Evolutionary conservation across 306 rosid species (phyloP).

Genomic region (Coriaria nepalensis): DNA sequence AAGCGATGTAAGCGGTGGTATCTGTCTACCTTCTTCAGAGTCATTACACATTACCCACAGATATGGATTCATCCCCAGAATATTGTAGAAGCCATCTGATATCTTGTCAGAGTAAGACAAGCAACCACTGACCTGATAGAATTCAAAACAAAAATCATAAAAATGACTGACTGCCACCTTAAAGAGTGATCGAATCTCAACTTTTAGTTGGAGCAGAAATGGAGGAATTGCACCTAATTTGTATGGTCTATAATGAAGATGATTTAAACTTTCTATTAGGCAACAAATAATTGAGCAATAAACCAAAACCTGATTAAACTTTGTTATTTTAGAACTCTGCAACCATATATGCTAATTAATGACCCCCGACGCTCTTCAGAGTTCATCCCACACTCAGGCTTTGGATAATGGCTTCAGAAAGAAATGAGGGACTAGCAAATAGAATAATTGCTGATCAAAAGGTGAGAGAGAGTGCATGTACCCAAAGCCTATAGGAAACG

Average conservation of each 20-base stretch:
- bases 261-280: background rate
- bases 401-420: too few species aligned
- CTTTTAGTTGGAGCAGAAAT: background rate
- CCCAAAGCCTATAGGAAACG: conserved; percentile 94
- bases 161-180: conserved; percentile 1
- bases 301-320: background rate
- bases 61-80: conserved; percentile 94
- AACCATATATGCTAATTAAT: too few species aligned
- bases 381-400: too few species aligned
- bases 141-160: conserved; percentile 1
- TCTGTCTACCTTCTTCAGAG: conserved; percentile 40
- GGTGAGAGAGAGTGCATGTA: conserved; percentile 15
- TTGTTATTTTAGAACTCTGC: background rate
- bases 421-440: background rate
- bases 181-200: background rate
- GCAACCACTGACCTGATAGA: conserved; percentile 75
- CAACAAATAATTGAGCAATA: background rate
- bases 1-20: conserved; percentile 62
- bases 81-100: conserved; percentile 85
- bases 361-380: too few species aligned
- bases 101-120: conserved; percentile 86
- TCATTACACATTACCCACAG: conserved; percentile 92
- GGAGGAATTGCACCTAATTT: conserved; percentile 2
- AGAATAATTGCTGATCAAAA: background rate
- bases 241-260: background rate